These are phyloP conservation scores for Bretziella fagacearum DNA, from an alignment of 2,329 filamentous ascomycete genomes.

Conservation along the genomic window DNA sequence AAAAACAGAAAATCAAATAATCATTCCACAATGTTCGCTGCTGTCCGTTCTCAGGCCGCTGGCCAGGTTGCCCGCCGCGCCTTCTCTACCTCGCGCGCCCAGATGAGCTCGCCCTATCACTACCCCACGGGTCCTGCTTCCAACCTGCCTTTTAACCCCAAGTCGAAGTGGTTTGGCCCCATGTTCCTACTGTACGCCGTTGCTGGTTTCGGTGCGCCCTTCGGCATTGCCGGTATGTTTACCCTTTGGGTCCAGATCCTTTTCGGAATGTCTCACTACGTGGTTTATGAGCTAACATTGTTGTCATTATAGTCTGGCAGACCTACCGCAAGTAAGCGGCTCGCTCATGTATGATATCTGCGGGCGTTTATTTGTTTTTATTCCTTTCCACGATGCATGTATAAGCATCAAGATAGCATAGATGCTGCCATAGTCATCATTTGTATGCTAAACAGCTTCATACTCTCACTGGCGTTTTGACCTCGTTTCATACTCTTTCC, in stretches of 20 bases:
- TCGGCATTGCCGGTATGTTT: constrained; percentile 44
- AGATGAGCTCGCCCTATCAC: constrained; percentile 84
- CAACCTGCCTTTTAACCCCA: constrained; percentile 95
- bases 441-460: constrained; percentile 2
- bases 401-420: background rate
- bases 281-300: no score
- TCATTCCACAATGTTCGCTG: constrained; percentile 62
- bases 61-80: constrained; percentile 62
- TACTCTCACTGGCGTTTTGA: background rate
- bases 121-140: constrained; percentile 90
- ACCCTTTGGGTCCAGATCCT: background rate
- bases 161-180: constrained; percentile 67
- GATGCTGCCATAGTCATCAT: constrained; percentile 6
- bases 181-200: constrained; percentile 62
- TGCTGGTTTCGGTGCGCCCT: constrained; percentile 42
- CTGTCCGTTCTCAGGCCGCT: constrained; percentile 39
- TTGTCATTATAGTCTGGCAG: constrained; percentile 33
- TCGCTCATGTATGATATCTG: background rate
- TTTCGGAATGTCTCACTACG: background rate
- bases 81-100: constrained; percentile 81
- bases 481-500: background rate
- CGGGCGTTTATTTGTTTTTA: background rate
- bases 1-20: background rate
- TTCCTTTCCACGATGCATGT: background rate
- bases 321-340: constrained; percentile 25